Evolutionary conservation across 768 basidiomycete species (phyloP).

Genomic region (Cystobasidium ongulense): DNA sequence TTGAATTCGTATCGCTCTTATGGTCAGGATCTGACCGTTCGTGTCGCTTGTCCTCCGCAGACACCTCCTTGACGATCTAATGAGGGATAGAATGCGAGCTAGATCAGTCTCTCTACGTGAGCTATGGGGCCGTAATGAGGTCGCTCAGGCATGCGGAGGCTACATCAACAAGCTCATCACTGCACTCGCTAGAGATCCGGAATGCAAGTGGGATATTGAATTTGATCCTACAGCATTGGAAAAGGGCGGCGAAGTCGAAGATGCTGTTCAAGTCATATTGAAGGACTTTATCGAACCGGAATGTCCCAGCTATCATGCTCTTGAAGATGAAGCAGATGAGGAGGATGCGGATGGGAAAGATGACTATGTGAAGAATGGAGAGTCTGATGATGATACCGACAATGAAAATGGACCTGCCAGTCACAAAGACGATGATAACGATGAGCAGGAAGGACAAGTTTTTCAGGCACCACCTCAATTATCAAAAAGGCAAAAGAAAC

Average conservation of each 20-base stretch:
- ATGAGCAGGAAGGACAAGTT: neutral
- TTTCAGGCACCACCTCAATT: neutral
- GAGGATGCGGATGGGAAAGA: neutral
- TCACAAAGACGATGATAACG: neutral
- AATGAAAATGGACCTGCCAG: neutral
- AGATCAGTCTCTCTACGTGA: neutral
- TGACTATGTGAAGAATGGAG: neutral
- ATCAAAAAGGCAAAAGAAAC: neutral
- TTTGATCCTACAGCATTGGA: neutral
- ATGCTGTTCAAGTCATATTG: slow-evolving; percentile 20
- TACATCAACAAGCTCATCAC: slow-evolving; percentile 21
- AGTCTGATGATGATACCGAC: neutral
- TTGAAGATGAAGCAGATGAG: slow-evolving; percentile 4
- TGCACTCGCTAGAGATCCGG: slow-evolving; percentile 12
- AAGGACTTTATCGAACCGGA: slow-evolving; percentile 18
- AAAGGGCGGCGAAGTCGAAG: slow-evolving; percentile 8
- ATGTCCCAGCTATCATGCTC: neutral
- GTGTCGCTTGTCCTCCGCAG: neutral
- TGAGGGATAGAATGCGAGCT: slow-evolving; percentile 20
- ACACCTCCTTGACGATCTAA: slow-evolving; percentile 11
- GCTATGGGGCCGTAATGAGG: slow-evolving; percentile 24
- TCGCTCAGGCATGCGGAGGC: slow-evolving; percentile 23
- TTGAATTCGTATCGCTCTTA: no score
- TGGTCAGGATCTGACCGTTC: neutral
- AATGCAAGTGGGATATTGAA: slow-evolving; percentile 13